phyloP scores from a whole-genome alignment of 148 eudicot genomes.

The Rhododendron ovatum region DNA sequence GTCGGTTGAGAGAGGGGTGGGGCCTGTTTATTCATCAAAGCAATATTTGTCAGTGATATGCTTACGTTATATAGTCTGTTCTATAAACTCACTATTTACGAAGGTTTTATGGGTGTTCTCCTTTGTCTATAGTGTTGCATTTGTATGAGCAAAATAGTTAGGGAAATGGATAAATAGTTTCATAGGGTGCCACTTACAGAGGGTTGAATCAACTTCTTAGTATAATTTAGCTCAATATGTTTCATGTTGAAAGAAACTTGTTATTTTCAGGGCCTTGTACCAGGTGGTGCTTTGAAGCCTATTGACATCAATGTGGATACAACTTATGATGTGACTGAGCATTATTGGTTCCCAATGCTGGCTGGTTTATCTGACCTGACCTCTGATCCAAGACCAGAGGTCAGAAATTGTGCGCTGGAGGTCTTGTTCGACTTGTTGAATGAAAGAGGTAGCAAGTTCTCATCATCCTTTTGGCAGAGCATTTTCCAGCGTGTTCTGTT shows the following conservation, averaged over 20 bases:
- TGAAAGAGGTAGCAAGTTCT: conserved; percentile 95
- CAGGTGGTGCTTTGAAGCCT: conserved; percentile 91
- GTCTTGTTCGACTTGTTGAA: conserved; percentile 92
- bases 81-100: neutral
- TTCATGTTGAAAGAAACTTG: neutral
- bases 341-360: conserved; percentile 99
- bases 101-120: neutral
- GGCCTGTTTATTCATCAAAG: neutral
- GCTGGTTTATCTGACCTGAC: conserved; percentile 98
- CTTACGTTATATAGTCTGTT: neutral
- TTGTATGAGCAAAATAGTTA: neutral
- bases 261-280: conserved; percentile 82
- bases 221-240: neutral
- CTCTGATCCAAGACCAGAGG: conserved; percentile 87
- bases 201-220: neutral
- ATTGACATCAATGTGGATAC: conserved; percentile 56
- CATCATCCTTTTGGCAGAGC: conserved; percentile 89
- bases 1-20: neutral
- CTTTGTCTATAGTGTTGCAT: neutral
- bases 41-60: neutral
- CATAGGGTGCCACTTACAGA: neutral
- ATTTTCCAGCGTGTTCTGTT: conserved; percentile 86
- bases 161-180: neutral
- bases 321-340: conserved; percentile 85
- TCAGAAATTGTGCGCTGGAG: conserved; percentile 96